phyloP scores from a whole-genome alignment of 345 rosid genomes.

The Atalantia buxifolia region DNA sequence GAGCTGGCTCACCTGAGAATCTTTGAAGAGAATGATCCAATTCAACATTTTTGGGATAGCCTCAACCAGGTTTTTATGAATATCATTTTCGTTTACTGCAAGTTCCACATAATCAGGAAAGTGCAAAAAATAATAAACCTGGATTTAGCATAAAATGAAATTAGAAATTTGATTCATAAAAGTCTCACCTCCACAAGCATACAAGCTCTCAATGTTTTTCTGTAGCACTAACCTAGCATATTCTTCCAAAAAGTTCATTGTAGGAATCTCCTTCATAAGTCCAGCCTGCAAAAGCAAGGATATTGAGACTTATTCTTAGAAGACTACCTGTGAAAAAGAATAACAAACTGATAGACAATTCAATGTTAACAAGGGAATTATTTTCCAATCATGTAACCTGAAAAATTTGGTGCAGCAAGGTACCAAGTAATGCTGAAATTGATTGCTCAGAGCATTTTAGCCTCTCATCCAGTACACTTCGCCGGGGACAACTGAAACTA shows the following conservation, averaged over 20 bases:
- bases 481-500: conserved; percentile 85
- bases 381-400: conserved; percentile 50
- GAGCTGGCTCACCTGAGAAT: conserved; percentile 55
- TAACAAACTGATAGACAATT: background rate
- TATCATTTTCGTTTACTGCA: conserved; percentile 75
- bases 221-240: conserved; percentile 60
- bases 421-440: conserved; percentile 76
- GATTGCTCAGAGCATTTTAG: conserved; percentile 71
- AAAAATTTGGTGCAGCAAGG: conserved; percentile 91
- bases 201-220: conserved; percentile 81
- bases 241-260: conserved; percentile 57
- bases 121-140: conserved; percentile 9
- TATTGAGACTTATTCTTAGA: conserved; percentile 10
- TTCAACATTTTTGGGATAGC: conserved; percentile 74
- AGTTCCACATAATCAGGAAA: conserved; percentile 21
- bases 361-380: background rate
- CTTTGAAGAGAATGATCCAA: conserved; percentile 65
- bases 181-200: conserved; percentile 85
- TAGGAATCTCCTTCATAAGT: conserved; percentile 60
- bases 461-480: conserved; percentile 92
- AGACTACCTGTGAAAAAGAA: conserved; percentile 11
- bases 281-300: conserved; percentile 61
- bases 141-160: background rate
- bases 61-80: conserved; percentile 53
- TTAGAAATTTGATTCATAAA: conserved; percentile 8